Evolutionary conservation across 2,329 filamentous ascomycete species (phyloP).

Genomic region (Xylogone sp.): DNA sequence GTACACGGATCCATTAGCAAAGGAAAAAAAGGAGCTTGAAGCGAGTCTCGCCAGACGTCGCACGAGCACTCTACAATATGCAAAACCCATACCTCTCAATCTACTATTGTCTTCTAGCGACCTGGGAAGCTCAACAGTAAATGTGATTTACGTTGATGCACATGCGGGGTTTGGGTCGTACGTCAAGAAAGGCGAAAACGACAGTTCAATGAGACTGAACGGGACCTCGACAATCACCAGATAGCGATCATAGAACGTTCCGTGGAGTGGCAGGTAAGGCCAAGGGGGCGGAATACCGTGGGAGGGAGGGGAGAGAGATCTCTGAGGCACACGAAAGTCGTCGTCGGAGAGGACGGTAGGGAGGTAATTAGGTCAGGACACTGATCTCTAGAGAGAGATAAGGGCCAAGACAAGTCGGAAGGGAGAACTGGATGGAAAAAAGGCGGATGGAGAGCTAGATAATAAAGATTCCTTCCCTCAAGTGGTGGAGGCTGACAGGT

Average conservation of each 20-base stretch:
- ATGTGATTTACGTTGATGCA: neutral
- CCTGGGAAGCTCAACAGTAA: neutral
- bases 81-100: neutral
- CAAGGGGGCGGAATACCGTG: slow-evolving; percentile 5
- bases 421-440: slow-evolving; percentile 1
- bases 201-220: neutral
- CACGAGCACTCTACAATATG: too few species aligned
- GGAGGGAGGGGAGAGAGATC: slow-evolving; percentile 1
- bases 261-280: slow-evolving; percentile 7
- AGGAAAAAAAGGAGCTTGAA: slow-evolving; percentile 1
- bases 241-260: neutral
- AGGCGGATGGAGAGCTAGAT: neutral
- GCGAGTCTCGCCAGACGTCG: too few species aligned
- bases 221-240: neutral
- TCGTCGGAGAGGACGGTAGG: slow-evolving; percentile 3
- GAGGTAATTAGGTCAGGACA: neutral
- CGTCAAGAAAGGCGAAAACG: neutral
- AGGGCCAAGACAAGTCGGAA: slow-evolving; percentile 3
- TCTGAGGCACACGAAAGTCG: slow-evolving; percentile 1
- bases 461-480: neutral
- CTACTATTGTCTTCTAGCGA: neutral
- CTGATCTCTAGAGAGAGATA: neutral
- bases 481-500: slow-evolving; percentile 16
- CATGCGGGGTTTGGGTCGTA: neutral
- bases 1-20: slow-evolving; percentile 25